These are phyloP conservation scores for Lepidopterella palustris DNA, from an alignment of 495 filamentous ascomycete species.

Conservation along the genomic window DNA sequence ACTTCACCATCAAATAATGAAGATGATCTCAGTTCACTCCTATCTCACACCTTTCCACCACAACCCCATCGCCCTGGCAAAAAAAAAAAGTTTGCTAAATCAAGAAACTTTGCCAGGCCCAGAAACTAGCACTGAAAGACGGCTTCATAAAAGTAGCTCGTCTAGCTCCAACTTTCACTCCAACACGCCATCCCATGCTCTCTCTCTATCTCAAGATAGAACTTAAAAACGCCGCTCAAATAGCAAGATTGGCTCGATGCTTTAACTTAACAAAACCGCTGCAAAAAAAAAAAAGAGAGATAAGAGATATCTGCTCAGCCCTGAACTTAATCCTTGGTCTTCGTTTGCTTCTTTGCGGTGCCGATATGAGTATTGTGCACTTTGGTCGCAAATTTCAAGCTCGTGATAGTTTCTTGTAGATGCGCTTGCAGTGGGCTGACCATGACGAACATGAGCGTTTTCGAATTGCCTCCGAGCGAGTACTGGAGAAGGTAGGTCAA, in stretches of 20 bases:
- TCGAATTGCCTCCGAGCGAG: conserved; percentile 88
- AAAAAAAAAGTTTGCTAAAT: no score
- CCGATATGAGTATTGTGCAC: conserved; percentile 87
- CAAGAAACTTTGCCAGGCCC: no score
- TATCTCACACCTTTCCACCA: neutral
- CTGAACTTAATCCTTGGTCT: conserved; percentile 43
- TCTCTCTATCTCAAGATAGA: no score
- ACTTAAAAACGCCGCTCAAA: neutral
- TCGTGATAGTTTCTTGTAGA: conserved; percentile 86
- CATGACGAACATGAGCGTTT: conserved; percentile 99
- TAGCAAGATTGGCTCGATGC: neutral
- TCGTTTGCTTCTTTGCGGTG: conserved; percentile 70
- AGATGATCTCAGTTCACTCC: neutral
- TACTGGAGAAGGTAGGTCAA: conserved; percentile 94
- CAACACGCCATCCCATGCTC: no score
- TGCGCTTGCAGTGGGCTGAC: conserved; percentile 87
- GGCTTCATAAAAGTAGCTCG: no score
- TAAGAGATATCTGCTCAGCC: neutral
- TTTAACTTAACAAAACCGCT: neutral
- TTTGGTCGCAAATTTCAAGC: conserved; percentile 94
- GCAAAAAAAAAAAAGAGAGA: neutral
- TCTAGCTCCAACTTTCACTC: no score
- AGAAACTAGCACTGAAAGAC: no score
- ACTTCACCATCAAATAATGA: neutral
- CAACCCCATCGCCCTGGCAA: neutral